These are phyloP conservation scores for Xylaria hypoxylon DNA, from an alignment of 2,329 filamentous ascomycete species.

Conservation along the genomic window DNA sequence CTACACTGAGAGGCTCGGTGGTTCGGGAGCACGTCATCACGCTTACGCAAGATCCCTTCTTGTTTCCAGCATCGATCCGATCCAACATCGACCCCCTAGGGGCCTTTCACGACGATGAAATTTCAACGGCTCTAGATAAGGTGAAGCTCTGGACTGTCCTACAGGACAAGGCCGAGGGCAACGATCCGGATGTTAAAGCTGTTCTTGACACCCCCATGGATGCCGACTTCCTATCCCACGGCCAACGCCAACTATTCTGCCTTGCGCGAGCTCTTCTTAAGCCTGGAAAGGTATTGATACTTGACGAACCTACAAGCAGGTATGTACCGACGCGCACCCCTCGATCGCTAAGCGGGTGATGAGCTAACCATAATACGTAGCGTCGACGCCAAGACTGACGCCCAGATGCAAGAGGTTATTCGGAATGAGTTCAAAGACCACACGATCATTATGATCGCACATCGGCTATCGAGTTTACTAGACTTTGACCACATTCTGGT, in stretches of 20 bases:
- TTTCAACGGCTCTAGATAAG: slow-evolving; percentile 56
- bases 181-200: slow-evolving; percentile 10
- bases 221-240: slow-evolving; percentile 35
- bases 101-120: slow-evolving; percentile 52
- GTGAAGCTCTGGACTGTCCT: slow-evolving; percentile 40
- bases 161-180: slow-evolving; percentile 29
- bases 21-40: slow-evolving; percentile 58
- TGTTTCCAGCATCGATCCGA: slow-evolving; percentile 58
- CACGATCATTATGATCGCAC: slow-evolving; percentile 64
- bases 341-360: not conserved
- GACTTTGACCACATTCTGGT: slow-evolving; percentile 62
- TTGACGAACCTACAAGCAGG: slow-evolving; percentile 44
- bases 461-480: slow-evolving; percentile 58
- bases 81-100: slow-evolving; percentile 60
- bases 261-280: slow-evolving; percentile 41
- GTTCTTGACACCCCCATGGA: slow-evolving; percentile 29
- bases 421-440: slow-evolving; percentile 53
- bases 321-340: not conserved
- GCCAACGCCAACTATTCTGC: slow-evolving; percentile 41
- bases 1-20: slow-evolving; percentile 55
- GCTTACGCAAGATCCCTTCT: slow-evolving; percentile 61
- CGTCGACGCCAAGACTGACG: slow-evolving; percentile 52
- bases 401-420: slow-evolving; percentile 51
- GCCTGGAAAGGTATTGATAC: slow-evolving; percentile 39
- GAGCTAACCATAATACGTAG: slow-evolving; percentile 37